Evolutionary conservation across 441 rosid species (phyloP), one percentile per base, ranked within the genome.

Genomic region (Syzygium syzygioides): DNA sequence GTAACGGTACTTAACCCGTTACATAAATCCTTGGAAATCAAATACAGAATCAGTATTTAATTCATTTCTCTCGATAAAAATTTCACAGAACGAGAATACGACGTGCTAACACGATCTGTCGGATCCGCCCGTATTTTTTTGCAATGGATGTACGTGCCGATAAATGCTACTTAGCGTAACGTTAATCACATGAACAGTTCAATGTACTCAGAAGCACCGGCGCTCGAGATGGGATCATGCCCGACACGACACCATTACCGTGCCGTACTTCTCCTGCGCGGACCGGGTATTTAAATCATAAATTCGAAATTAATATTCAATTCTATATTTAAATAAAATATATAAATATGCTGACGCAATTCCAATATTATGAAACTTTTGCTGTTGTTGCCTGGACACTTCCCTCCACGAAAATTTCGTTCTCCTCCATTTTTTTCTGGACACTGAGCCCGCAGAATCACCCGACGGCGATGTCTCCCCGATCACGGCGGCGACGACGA

Each of bases 91-190:
- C 15, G 6, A 71, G 28, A 4, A 71, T 0, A 71, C 12, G 26
- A 4, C 26, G 10, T 9, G 79, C 4, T 18, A 37, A 19, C 79
- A 1, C 12, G 20, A 8, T 30, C 7, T 2, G 1, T 60, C 9
- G 4, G 4, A 28, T 60, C 17, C 4, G 14, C 2, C 2, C 19
- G n/a, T n/a, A n/a, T n/a, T 17, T 0, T 12, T 68, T 8, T 9
- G 1, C 7, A 1, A 18, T 68, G 2, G 1, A 0, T 2, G 26
- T 68, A 14, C 4, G 11, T 68, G 11, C 9, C 26, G 19, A 37
- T 19, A 37, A 71, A 41, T 20, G 26, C 52, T 37, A 25, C 41
- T n/a, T 37, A 37, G 3, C 52, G 11, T 20, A 11, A 76, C 6
- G 2, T 5, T 1, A 23, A 41, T 37, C 11, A 30, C 23, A 30